Evolutionary conservation across 2,329 filamentous ascomycete genomes (phyloP), one percentile per base, ranked within the genome.

Genomic region (Pseudocercospora musae): DNA sequence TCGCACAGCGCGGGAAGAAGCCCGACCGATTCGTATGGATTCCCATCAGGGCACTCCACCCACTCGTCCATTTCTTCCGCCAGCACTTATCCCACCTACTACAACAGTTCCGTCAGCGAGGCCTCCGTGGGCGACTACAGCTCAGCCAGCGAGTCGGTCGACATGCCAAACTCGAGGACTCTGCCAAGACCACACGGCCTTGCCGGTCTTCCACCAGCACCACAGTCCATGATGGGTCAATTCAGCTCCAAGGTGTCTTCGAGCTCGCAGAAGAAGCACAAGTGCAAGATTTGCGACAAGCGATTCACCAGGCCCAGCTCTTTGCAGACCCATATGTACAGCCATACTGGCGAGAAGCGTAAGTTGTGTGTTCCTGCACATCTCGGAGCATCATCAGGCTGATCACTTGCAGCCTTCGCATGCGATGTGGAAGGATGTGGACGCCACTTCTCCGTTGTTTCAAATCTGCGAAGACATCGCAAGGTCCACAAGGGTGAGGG

Each of bases 241-340:
- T 98, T 98, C 80, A 97, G 91, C 79, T 97, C 94, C 66, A 97
- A 97, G 79, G 89, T 97, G 57, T 93, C 92, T 0, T 93, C 91
- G 18, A 96, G 92, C 79, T 95, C 94, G 9, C 92, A 97, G 76
- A 98, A 98, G 87, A 98, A 98, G 84, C 95, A 98, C 81, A 97
- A 97, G 82, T 98, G 94, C 85, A 97, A 96, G 80, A 91, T 98
- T 63, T 98, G 94, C 81, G 94, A 97, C 78, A 97, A 98, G 84
- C 88, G 94, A 48, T 98, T 98, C 77, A 97, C 94, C 1, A 86
- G 94, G 59, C 94, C 94, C 1, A 96, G 92, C 74, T 97, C 94
- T 13, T 78, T 98, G 42, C 94, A 97, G 76, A 98, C 94, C 31
- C 94, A 98, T 76, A 97, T 97, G 90, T 97, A 97, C 80, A 96